These are phyloP conservation scores for Arxiozyma heterogenica DNA, from an alignment of 1,139 yeast genomes.

Conservation along the genomic window DNA sequence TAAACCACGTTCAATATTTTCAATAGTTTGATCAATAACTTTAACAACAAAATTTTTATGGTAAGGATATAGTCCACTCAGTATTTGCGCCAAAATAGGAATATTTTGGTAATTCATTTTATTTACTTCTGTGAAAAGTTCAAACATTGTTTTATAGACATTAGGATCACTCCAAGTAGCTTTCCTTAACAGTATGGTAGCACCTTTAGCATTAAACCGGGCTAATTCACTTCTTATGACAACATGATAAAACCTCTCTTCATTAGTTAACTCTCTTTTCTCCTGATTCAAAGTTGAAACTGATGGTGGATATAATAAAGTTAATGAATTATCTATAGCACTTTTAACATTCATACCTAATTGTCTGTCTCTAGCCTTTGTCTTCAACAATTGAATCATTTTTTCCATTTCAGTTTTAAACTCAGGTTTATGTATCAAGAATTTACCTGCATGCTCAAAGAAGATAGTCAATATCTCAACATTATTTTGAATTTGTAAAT, in stretches of 20 bases:
- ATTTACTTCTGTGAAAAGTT: constrained; percentile 54
- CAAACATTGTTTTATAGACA: constrained; percentile 37
- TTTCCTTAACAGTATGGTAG: constrained; percentile 37
- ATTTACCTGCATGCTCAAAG: constrained; percentile 68
- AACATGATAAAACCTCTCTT: constrained; percentile 43
- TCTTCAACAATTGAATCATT: constrained; percentile 50
- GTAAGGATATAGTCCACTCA: constrained; percentile 34
- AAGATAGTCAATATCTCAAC: constrained; percentile 57
- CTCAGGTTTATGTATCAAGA: constrained; percentile 53
- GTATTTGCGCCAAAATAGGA: constrained; percentile 40
- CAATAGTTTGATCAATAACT: constrained; percentile 59
- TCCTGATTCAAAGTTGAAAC: constrained; percentile 26
- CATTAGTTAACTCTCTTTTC: constrained; percentile 30
- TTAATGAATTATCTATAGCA: constrained; percentile 52
- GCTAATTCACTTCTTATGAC: constrained; percentile 47
- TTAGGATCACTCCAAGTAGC: constrained; percentile 43
- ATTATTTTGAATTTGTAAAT: constrained; percentile 47
- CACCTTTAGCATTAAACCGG: constrained; percentile 30
- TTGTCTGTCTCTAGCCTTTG: constrained; percentile 42
- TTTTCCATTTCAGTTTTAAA: constrained; percentile 52
- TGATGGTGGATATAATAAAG: constrained; percentile 54
- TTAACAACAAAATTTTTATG: constrained; percentile 36
- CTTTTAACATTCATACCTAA: constrained; percentile 49
- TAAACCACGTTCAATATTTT: constrained; percentile 53
- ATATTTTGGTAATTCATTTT: constrained; percentile 51